Evolutionary conservation across 2,329 filamentous ascomycete genomes (phyloP).

Genomic region (Fusarium mundagurra): DNA sequence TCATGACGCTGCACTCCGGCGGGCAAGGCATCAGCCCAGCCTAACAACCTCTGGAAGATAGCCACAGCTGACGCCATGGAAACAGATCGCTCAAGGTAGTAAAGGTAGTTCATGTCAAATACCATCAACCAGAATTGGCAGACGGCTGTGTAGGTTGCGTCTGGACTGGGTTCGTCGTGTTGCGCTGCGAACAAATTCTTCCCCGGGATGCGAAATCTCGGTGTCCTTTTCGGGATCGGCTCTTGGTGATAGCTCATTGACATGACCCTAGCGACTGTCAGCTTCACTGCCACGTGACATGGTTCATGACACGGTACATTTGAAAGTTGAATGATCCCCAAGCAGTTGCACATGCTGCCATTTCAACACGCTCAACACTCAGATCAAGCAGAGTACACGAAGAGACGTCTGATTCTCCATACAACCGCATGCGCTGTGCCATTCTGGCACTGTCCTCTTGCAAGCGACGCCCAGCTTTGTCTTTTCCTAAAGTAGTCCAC

Average conservation of each 20-base stretch:
- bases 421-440: neutral
- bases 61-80: neutral
- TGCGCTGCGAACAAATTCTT: neutral
- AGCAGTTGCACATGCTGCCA: rapidly evolving
- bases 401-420: rapidly evolving
- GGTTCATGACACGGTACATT: neutral
- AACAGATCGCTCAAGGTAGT: rapidly evolving
- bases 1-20: neutral
- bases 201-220: neutral
- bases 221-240: neutral
- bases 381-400: rapidly evolving
- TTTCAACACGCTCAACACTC: rapidly evolving
- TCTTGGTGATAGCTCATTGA: neutral
- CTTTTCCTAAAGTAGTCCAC: neutral
- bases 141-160: rapidly evolving
- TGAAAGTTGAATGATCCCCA: neutral
- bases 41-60: neutral
- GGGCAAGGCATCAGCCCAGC: neutral
- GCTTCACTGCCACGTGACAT: rapidly evolving
- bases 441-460: neutral
- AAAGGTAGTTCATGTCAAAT: neutral
- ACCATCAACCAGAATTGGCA: neutral
- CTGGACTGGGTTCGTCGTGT: neutral
- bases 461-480: neutral
- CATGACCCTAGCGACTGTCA: neutral